These are phyloP conservation scores for Cladorrhinum samala DNA, from an alignment of 495 filamentous ascomycete species.

Conservation along the genomic window DNA sequence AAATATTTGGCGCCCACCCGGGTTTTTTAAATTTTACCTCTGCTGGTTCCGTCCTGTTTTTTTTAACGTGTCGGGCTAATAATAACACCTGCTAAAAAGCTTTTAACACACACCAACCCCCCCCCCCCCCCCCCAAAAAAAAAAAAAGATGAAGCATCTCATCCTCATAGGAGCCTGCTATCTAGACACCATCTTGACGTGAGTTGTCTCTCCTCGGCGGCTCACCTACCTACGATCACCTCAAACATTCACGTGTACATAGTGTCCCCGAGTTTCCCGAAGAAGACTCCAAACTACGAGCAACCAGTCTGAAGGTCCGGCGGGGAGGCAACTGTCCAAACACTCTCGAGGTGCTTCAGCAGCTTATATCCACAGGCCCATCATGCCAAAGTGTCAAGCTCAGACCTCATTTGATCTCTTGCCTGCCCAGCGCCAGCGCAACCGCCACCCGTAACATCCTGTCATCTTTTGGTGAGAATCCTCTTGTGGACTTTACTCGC, in stretches of 20 bases:
- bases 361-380: constrained; percentile 39
- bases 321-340: constrained; percentile 70
- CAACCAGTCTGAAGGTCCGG: constrained; percentile 50
- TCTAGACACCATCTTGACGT: constrained; percentile 63
- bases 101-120: too few species aligned
- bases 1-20: too few species aligned
- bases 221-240: background rate
- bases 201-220: constrained; percentile 21
- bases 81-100: too few species aligned
- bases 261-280: constrained; percentile 60
- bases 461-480: constrained; percentile 32
- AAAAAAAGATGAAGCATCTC: constrained; percentile 37
- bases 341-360: constrained; percentile 60
- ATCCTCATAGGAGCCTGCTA: constrained; percentile 61
- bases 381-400: constrained; percentile 10
- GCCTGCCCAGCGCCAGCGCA: constrained; percentile 28
- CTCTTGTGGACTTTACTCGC: constrained; percentile 39
- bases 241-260: constrained; percentile 15
- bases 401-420: constrained; percentile 35
- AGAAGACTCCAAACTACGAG: constrained; percentile 69
- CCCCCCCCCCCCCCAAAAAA: too few species aligned
- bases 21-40: too few species aligned
- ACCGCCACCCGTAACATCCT: constrained; percentile 32
- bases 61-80: too few species aligned
- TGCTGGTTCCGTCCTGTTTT: too few species aligned